A percentile compares a stretch with the other conserved stretches of the same genome.
phyloP scores from a whole-genome alignment of 805 yeast genomes.

The Kodamaea kaohsiungensis region DNA sequence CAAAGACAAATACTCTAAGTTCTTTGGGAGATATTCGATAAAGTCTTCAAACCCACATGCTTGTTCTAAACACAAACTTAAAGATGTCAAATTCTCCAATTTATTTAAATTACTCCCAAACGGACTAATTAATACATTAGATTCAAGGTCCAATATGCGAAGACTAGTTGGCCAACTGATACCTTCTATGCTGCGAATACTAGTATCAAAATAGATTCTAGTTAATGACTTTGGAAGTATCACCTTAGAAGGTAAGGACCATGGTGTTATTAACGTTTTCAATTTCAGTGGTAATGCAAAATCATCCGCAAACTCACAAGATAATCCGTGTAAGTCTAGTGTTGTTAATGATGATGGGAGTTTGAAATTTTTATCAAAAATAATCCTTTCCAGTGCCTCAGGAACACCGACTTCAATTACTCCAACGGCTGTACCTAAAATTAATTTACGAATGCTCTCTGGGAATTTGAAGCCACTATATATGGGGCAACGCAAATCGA shows the following conservation, averaged over 20 bases:
- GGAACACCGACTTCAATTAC: too few species aligned
- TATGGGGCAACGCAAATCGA: neutral
- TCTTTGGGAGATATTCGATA: neutral
- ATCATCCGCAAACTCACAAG: neutral
- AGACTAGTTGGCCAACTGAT: neutral
- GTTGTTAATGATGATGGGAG: neutral
- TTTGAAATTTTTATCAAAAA: neutral
- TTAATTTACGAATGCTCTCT: neutral
- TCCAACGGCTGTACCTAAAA: too few species aligned
- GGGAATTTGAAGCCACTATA: neutral
- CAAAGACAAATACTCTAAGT: neutral
- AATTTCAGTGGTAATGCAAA: neutral
- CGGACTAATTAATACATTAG: neutral
- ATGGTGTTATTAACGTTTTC: neutral
- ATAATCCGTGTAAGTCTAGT: neutral
- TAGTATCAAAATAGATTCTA: neutral
- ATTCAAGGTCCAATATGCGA: neutral
- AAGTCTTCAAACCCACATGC: neutral
- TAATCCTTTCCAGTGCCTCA: neutral
- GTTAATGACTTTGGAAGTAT: neutral
- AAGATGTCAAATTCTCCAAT: too few species aligned
- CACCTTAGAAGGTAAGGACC: neutral
- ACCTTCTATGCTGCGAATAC: neutral
- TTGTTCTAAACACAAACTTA: neutral
- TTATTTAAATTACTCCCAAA: neutral